Base-by-base conservation (phyloP, 2,329 filamentous ascomycete genomes). In the Bretziella fagacearum region DNA sequence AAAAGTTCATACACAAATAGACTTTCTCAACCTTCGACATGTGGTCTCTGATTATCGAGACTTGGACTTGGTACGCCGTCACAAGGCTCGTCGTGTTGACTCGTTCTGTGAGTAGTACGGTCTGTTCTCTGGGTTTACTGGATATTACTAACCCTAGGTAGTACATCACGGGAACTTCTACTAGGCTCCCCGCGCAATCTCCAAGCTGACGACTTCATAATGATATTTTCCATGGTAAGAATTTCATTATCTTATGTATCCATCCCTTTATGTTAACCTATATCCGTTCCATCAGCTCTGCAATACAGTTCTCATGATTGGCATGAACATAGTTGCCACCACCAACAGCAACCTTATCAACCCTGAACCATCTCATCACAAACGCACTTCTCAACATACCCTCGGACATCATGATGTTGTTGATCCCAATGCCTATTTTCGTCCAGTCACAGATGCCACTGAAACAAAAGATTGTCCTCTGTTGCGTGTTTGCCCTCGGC, bases 301-400 rank as follows among this genome's bases (percentile, higher is more conserved):
- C 55, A 73, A 76, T 53, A 77, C 74, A 0, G 56, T 71, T 13
- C 58, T 79, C 10, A 68, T 75, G 48, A 61, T 70, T 20, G 58
- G 63, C 6, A 65, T 78, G 54, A 76, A 76, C 51, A 67, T 77
- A 41, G 63, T 74, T 17, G 62, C 65, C 2, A 61, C 65, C 27
- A 72, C 70, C n/a, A 70, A 67, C 11, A 77, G 70, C 35, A 79
- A 79, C 54, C 62, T 79, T 15, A 73, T 79, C 59, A 62, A 69
- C 15, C 64, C 67, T 0, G 59, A 65, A 74, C 54, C 75, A 75
- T 54, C 64, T 74, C 10, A 75, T 76, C 46, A 69, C 70, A n/a
- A 74, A 77, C 49, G 67, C 70, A 1, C 62, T 66, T 4, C 67
- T 78, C 55, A 79, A 79, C 52, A 69, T 78, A 40, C 67, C 70